Conservation (phyloP, 352 stramenopile species). For the Stephanocyclus meneghinianus region DNA sequence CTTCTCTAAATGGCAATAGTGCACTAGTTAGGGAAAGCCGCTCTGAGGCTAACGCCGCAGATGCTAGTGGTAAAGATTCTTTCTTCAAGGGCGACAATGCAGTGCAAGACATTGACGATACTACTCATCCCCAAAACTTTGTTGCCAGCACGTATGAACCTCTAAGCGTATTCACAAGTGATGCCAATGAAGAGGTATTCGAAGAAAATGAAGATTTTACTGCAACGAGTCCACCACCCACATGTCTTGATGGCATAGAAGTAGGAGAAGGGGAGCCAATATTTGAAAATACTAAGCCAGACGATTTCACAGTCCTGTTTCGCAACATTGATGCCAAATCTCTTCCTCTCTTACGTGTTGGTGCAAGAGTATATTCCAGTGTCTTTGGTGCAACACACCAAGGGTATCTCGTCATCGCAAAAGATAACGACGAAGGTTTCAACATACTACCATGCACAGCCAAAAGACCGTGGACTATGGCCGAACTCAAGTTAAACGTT, state of each 20-base stretch:
- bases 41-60: too few species aligned
- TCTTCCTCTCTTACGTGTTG: conserved; percentile 33
- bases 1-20: too few species aligned
- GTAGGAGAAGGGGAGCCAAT: background rate
- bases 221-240: background rate
- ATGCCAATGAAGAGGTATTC: background rate
- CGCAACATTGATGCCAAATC: conserved; percentile 4
- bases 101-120: too few species aligned
- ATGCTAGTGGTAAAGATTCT: too few species aligned
- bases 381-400: conserved; percentile 34
- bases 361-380: conserved; percentile 33
- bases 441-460: conserved; percentile 28
- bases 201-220: background rate
- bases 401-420: conserved; percentile 27
- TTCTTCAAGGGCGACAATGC: too few species aligned
- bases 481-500: conserved; percentile 37
- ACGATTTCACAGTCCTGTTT: background rate
- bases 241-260: background rate
- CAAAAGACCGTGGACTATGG: conserved; percentile 50
- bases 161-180: too few species aligned
- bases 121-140: too few species aligned
- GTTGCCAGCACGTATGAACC: too few species aligned
- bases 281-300: background rate
- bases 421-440: conserved; percentile 2
- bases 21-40: too few species aligned